Conservation (phyloP, 1,139 yeast species). For the Arxiozyma bovina region DNA sequence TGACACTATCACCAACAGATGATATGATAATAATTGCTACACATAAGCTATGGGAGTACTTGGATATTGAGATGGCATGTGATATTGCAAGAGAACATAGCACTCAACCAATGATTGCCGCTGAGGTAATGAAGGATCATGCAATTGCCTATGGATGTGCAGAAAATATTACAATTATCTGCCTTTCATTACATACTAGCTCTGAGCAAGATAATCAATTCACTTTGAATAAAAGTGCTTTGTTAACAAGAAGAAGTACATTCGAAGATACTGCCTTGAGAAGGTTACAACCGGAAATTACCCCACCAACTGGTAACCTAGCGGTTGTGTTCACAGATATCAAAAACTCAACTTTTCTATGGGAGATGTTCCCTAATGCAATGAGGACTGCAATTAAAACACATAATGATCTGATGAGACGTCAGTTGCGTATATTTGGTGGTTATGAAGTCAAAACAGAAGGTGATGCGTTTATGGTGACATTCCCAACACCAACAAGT, state of each 20-base stretch:
- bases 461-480: conserved; percentile 99
- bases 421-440: conserved; percentile 84
- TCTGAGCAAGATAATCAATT: conserved; percentile 40
- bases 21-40: conserved; percentile 86
- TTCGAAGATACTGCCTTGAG: conserved; percentile 74
- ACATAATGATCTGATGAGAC: conserved; percentile 89
- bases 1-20: conserved; percentile 58
- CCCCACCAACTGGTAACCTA: conserved; percentile 88
- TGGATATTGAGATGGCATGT: conserved; percentile 78
- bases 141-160: conserved; percentile 88
- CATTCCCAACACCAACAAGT: conserved; percentile 86
- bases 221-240: conserved; percentile 31
- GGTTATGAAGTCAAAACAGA: conserved; percentile 98
- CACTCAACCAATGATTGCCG: conserved; percentile 83
- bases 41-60: conserved; percentile 73
- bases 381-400: conserved; percentile 95
- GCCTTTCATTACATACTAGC: conserved; percentile 50
- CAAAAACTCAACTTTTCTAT: conserved; percentile 80
- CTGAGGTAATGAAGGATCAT: conserved; percentile 86
- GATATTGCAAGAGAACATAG: conserved; percentile 80
- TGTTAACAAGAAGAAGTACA: conserved; percentile 38
- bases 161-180: conserved; percentile 78
- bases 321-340: conserved; percentile 97
- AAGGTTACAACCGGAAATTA: conserved; percentile 81
- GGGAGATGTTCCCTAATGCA: conserved; percentile 91